Evolutionary conservation across 1,139 yeast species (phyloP), one percentile per base, ranked within the genome.

Genomic region (Hansenula sp.): DNA sequence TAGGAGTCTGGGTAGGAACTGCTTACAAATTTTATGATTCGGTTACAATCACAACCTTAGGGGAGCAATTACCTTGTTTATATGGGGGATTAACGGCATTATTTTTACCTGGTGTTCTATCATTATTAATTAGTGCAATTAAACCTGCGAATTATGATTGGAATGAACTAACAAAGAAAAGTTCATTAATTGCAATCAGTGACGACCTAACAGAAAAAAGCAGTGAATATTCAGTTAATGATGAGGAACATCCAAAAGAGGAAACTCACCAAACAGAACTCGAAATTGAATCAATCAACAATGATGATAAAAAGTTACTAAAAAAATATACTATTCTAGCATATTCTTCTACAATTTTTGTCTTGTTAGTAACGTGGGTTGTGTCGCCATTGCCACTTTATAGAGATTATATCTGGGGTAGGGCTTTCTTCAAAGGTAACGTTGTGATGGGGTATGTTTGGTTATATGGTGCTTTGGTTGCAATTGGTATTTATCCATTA

Each of bases 371-470:
- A 5, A 63, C 62, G 19, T 65, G 65, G 67, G 69, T 69, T 11
- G 36, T 71, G 11, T 70, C 74, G 74, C 75, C 76, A 35, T 58
- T 70, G 53, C 74, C 75, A 11, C 59, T 70, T 52, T 71, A 69
- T 44, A 61, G 75, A 39, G 62, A 67, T 42, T 71, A 66, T 57
- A 60, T 69, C n/a, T 71, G 67, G 57, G 55, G 62, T 32, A 55
- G 56, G 37, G 51, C 64, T 34, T 71, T 66, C 47, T 71, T 68
- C 49, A 64, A 63, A 40, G 75, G 75, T 12, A 32, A 24, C 14
- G 19, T 24, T 6, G 27, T 32, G 3, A 32, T 70, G 68, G 60
- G 60, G 63, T 7, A 60, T 62, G 0, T 68, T 68, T 27, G 64
- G 73, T 48, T 66, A 12, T 68, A 66, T 43, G 38, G 52, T 4